Evolutionary conservation across 305 asterid genomes (phyloP), one percentile per base, ranked within the genome.

Genomic region (Fraxinus floribunda): DNA sequence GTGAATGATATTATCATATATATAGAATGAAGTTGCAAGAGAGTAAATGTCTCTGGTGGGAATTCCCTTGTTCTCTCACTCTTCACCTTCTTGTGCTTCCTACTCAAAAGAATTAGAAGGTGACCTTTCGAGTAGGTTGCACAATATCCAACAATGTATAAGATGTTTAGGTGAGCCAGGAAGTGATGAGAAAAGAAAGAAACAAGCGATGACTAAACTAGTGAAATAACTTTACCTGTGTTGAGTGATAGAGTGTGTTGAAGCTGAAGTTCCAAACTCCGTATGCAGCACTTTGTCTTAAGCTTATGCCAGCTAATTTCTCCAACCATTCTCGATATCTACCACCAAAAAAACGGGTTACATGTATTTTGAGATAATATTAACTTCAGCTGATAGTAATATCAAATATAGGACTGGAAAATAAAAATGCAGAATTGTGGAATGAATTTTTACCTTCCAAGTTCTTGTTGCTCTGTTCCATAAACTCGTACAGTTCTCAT

Each of bases 201-300:
- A 29, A 70, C 39, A 29, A 70, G 75, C 20, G 13, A 26, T 3
- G 3, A 13, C 39, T 13, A 7, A 70, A 70, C 26, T 60, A 7
- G 57, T 49, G 73, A 70, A 84, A 82, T 88, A 83, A 79, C 78
- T 85, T 77, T 78, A 96, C 99, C 98, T 94, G 98, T 68, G 98
- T 90, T 79, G 98, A 86, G 87, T 94, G 99, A 87, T 94, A 96
- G 39, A 96, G 91, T 71, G 91, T 88, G 89, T 94, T 91, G 91
- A 94, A 96, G 86, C 98, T 88, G 86, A 93, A 89, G 88, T 90
- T 96, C 99, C 99, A 96, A 79, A 91, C 80, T 75, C 99, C 99
- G 83, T 96, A 94, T 73, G 99, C 98, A 89, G 99, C 98, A 89
- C 97, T 94, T 81, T 94, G 98, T 82, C 97, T 93, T 90, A 96